Evolutionary conservation across 148 eudicot genomes (phyloP).

Genomic region (Fagopyrum esculentum): DNA sequence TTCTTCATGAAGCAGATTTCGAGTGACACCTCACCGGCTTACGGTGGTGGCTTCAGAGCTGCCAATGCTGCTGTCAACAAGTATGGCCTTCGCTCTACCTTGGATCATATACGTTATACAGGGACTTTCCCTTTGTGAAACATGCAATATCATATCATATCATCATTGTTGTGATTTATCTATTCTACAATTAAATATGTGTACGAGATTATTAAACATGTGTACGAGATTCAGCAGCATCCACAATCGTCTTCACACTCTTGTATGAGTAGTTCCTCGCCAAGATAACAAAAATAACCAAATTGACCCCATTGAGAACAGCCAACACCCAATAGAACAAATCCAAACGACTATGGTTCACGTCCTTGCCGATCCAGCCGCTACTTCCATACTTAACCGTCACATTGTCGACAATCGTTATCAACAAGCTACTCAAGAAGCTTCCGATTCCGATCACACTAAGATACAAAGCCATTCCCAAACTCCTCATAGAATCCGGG

Average conservation of each 20-base stretch:
- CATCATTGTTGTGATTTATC: background rate
- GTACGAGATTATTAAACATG: background rate
- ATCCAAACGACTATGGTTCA: conserved; percentile 38
- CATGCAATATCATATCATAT: too few relatives aligned
- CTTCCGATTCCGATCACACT: conserved; percentile 50
- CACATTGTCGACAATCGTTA: conserved; percentile 27
- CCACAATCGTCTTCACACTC: conserved; percentile 23
- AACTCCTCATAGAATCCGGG: conserved; percentile 63
- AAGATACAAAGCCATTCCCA: conserved; percentile 55
- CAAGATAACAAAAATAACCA: conserved; percentile 23
- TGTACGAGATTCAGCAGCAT: conserved; percentile 9
- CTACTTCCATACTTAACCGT: conserved; percentile 30
- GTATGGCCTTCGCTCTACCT: conserved; percentile 68
- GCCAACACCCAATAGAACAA: conserved; percentile 38
- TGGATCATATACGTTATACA: conserved; percentile 72
- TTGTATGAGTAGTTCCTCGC: conserved; percentile 37
- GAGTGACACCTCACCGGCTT: conserved; percentile 78
- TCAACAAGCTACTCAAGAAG: conserved; percentile 39
- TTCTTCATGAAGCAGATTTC: conserved; percentile 89
- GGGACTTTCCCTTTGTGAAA: conserved; percentile 59
- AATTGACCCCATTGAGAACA: conserved; percentile 18
- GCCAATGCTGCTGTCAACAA: conserved; percentile 80
- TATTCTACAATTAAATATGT: background rate
- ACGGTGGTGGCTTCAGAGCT: conserved; percentile 89
- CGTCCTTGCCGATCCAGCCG: conserved; percentile 46